Base-by-base conservation (phyloP, 257 asterid genomes). In the Solanum paucissectum region DNA sequence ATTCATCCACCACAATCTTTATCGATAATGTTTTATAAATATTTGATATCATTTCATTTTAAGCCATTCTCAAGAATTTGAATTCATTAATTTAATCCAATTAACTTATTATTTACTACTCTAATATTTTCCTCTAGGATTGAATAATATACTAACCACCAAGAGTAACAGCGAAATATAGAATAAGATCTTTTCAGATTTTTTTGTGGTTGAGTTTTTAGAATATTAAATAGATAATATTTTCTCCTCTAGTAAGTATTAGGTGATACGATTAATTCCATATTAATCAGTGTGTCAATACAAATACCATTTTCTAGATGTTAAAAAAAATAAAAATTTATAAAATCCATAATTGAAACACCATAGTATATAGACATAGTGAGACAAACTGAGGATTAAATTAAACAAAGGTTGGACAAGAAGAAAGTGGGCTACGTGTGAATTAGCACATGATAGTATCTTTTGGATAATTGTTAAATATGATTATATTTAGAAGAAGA, bases 401-500 rank as follows among this genome's bases (percentile, higher is more conserved):
- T 66, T 13, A 72, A 33, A 16, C 42, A 33, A 33, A 36, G 38
- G 25, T 16, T 33, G 42, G 79, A 8, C 44, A 72, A 72, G 42
- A 33, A 33, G 44, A 72, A 33, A 72, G 4, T 33, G 25, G 13
- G 79, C 79, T 4, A 72, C 79, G 44, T 72, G 42, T 72, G 79
- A 18, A 72, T 12, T 33, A 33, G 44, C 25, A 72, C 79, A 34
- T 73, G 81, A 34, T 73, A 18, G 27, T 4, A 18, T 34, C 46
- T 34, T 52, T 82, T 83, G 83, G 88, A 87, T 20, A 73, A 87
- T 85, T 84, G 40, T 36, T 20, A 87, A 74, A n/a, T 42, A 77
- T 4, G 13, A 46, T 13, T 46, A 46, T 49, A 5, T 11, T 75
- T 76, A 76, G 23, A 40, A 14, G 37, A 77, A 77, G 21, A 21